Percentiles rank a stretch among this genome's conserved stretches.
Conservation (phyloP, 768 basidiomycete species). For the Auricularia auricula-judae region DNA sequence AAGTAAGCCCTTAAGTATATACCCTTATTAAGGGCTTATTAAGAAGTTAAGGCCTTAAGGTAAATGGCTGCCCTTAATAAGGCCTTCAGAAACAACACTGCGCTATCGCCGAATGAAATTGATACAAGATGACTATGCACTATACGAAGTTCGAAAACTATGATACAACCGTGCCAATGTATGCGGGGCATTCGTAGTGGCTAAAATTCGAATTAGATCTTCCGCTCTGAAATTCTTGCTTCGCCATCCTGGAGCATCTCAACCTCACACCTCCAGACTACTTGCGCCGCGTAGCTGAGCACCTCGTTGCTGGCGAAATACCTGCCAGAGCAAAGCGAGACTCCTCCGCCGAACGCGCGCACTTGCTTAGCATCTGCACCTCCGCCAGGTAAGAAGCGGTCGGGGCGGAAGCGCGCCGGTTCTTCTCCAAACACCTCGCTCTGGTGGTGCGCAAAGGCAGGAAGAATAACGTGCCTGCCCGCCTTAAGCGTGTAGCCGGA, state of each 20-base stretch:
- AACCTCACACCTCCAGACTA: background rate
- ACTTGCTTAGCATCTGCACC: background rate
- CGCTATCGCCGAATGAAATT: background rate
- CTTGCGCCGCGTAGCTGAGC: background rate
- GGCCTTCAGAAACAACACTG: too few relatives aligned
- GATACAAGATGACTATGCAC: background rate
- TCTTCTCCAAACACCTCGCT: background rate
- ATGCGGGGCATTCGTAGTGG: too few relatives aligned
- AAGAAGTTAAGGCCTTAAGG: too few relatives aligned
- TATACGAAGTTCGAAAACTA: background rate
- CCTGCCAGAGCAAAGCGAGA: background rate
- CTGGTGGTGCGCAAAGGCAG: background rate
- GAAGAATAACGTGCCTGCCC: background rate
- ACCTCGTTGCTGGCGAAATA: constrained; percentile 1
- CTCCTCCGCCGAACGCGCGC: background rate
- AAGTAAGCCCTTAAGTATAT: too few relatives aligned
- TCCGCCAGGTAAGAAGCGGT: background rate
- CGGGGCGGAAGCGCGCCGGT: background rate
- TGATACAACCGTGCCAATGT: background rate
- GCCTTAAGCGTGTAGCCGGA: background rate
- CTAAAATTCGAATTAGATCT: background rate
- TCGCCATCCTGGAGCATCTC: background rate
- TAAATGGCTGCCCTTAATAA: too few relatives aligned
- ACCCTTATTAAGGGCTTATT: too few relatives aligned
- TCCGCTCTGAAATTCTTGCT: background rate